These are phyloP conservation scores for Rhododendron williamsianum DNA, from an alignment of 148 eudicot species.

Conservation along the genomic window DNA sequence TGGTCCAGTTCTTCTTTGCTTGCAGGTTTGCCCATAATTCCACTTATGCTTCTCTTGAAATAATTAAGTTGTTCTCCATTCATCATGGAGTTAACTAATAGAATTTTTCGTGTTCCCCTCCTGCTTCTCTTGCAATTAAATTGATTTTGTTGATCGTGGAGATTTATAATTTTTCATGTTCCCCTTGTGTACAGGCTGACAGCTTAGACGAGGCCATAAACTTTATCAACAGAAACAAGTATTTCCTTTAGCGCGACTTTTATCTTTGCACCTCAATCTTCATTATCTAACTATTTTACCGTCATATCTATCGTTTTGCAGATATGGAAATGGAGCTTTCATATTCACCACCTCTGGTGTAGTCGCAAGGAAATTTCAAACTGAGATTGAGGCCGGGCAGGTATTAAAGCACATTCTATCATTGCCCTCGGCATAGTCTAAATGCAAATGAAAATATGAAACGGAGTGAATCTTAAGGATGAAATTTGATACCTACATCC, in stretches of 20 bases:
- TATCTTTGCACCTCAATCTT: background rate
- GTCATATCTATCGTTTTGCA: slow-evolving; percentile 19
- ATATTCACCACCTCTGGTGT: slow-evolving; percentile 90
- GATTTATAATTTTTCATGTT: background rate
- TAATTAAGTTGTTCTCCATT: background rate
- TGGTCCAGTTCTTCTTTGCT: slow-evolving; percentile 93
- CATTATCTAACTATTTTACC: background rate
- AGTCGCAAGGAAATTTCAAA: slow-evolving; percentile 92
- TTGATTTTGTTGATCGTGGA: slow-evolving; percentile 2
- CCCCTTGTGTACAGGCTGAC: slow-evolving; percentile 51
- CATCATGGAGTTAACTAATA: background rate
- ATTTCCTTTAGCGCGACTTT: slow-evolving; percentile 7
- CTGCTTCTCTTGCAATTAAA: background rate
- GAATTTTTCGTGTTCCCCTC: background rate
- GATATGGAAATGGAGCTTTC: slow-evolving; percentile 93
- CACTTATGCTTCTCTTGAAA: background rate
- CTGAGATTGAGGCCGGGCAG: slow-evolving; percentile 96
- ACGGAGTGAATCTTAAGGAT: background rate
- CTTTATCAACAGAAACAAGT: slow-evolving; percentile 81
- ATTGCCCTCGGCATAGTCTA: background rate
- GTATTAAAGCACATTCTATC: slow-evolving; percentile 24
- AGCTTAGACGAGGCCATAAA: slow-evolving; percentile 89
- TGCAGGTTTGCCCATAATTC: slow-evolving; percentile 61
- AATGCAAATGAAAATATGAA: background rate
- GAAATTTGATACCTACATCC: background rate